phyloP scores from a whole-genome alignment of 1,284 basidiomycete genomes.

The Cronartium quercuum region DNA sequence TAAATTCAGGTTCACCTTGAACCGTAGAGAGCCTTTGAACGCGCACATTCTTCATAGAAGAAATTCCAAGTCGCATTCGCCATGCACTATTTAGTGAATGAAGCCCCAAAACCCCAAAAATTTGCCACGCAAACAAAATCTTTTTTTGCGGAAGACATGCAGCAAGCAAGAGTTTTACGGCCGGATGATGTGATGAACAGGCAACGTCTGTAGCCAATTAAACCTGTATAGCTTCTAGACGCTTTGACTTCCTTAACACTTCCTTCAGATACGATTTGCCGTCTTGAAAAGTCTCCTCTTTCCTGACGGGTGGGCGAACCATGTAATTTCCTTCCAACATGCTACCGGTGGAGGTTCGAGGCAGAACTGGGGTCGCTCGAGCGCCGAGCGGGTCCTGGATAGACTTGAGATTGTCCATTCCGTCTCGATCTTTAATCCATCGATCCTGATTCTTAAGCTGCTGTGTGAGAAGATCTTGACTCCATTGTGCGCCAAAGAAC shows the following conservation, averaged over 20 bases:
- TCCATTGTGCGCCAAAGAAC: background rate
- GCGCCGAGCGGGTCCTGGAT: background rate
- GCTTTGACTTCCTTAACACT: slow-evolving; percentile 1
- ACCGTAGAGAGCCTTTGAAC: too few species aligned
- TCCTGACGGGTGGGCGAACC: background rate
- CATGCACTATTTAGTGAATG: too few species aligned
- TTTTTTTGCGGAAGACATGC: too few species aligned
- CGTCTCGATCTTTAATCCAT: background rate
- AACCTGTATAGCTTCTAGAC: background rate
- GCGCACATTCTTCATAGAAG: too few species aligned
- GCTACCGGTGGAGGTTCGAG: background rate
- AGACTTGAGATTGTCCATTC: slow-evolving; percentile 1
- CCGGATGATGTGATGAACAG: too few species aligned
- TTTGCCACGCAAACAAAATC: too few species aligned
- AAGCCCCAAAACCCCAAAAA: too few species aligned
- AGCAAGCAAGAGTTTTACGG: too few species aligned
- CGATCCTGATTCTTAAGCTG: background rate
- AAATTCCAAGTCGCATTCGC: too few species aligned
- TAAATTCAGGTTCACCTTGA: too few species aligned
- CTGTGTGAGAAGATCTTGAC: background rate
- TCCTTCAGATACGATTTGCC: background rate
- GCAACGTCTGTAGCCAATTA: too few species aligned
- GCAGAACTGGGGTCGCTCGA: background rate
- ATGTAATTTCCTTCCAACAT: background rate
- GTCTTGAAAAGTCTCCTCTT: background rate